Evolutionary conservation across 805 yeast genomes (phyloP).

Genomic region (Monosporozyma aerobia): DNA sequence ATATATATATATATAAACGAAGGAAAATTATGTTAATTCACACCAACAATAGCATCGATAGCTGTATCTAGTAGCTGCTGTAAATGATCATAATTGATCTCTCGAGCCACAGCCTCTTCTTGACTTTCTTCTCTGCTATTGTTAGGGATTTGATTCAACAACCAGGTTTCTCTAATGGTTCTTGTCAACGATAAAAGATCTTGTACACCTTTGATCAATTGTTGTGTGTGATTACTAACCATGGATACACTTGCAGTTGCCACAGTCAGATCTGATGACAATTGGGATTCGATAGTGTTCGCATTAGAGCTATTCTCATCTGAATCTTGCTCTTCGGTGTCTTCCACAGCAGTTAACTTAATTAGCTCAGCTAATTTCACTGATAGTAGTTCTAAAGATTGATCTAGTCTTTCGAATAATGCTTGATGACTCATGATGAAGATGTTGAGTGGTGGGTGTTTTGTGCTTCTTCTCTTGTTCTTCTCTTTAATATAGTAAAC

Average conservation of each 20-base stretch:
- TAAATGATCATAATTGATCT: slow-evolving; percentile 11
- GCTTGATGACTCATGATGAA: slow-evolving; percentile 25
- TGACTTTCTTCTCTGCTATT: slow-evolving; percentile 1
- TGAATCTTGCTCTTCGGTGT: slow-evolving; percentile 8
- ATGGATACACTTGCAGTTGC: slow-evolving; percentile 24
- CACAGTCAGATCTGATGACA: slow-evolving; percentile 14
- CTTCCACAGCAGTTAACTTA: slow-evolving; percentile 18
- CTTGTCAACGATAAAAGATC: slow-evolving; percentile 28
- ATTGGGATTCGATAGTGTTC: slow-evolving; percentile 2
- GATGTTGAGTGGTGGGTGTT: not conserved
- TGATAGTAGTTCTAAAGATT: slow-evolving; percentile 23
- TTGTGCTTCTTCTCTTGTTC: not conserved
- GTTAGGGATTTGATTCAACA: slow-evolving; percentile 26
- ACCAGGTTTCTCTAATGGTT: slow-evolving; percentile 28
- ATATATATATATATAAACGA: not conserved
- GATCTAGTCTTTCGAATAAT: slow-evolving; percentile 24
- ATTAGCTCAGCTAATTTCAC: slow-evolving; percentile 24
- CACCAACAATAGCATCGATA: slow-evolving; percentile 15
- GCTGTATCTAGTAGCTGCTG: slow-evolving; percentile 16
- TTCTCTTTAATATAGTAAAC: not conserved
- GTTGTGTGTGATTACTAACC: slow-evolving; percentile 25
- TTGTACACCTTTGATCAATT: slow-evolving; percentile 27
- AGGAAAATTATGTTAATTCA: not conserved
- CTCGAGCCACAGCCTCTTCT: not conserved
- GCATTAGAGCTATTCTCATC: slow-evolving; percentile 8